These are phyloP conservation scores for Chiua virens DNA, from an alignment of 768 basidiomycete genomes.

Conservation along the genomic window DNA sequence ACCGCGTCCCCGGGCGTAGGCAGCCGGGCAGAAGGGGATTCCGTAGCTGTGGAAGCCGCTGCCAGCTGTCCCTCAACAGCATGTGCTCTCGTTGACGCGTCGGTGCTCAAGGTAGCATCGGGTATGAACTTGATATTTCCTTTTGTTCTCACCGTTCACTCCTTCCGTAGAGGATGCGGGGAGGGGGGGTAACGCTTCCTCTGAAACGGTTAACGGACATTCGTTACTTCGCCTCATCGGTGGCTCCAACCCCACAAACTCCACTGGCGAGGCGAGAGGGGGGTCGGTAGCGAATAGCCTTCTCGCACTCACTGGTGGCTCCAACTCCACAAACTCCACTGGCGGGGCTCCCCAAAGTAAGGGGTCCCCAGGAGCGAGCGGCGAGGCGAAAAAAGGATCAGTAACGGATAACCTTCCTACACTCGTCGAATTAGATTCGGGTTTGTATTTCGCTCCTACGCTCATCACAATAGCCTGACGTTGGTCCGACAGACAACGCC, in stretches of 20 bases:
- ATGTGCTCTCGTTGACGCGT: neutral
- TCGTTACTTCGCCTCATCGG: neutral
- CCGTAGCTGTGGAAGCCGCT: conserved; percentile 16
- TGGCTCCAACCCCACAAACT: neutral
- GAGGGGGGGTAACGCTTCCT: conserved; percentile 3
- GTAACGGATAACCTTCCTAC: conserved; percentile 9
- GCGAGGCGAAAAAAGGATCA: conserved; percentile 8
- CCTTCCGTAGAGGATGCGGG: conserved; percentile 12
- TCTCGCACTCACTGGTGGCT: conserved; percentile 16
- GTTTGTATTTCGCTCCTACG: conserved; percentile 20
- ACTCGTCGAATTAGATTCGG: conserved; percentile 33
- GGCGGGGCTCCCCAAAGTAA: conserved; percentile 6
- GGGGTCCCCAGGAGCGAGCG: conserved; percentile 8
- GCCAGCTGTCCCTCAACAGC: neutral
- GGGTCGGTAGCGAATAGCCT: conserved; percentile 5
- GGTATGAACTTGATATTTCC: conserved; percentile 4
- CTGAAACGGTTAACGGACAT: conserved; percentile 2
- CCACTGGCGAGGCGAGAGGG: neutral
- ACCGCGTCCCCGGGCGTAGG: conserved; percentile 21
- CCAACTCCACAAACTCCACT: neutral
- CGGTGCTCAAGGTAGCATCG: conserved; percentile 6
- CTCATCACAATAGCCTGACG: neutral
- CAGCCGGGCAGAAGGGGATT: conserved; percentile 37
- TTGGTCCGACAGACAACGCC: conserved; percentile 35
- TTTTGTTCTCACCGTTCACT: conserved; percentile 1